These are phyloP conservation scores for Aurifilum marmelostoma DNA, from an alignment of 2,329 filamentous ascomycete genomes.

Conservation along the genomic window DNA sequence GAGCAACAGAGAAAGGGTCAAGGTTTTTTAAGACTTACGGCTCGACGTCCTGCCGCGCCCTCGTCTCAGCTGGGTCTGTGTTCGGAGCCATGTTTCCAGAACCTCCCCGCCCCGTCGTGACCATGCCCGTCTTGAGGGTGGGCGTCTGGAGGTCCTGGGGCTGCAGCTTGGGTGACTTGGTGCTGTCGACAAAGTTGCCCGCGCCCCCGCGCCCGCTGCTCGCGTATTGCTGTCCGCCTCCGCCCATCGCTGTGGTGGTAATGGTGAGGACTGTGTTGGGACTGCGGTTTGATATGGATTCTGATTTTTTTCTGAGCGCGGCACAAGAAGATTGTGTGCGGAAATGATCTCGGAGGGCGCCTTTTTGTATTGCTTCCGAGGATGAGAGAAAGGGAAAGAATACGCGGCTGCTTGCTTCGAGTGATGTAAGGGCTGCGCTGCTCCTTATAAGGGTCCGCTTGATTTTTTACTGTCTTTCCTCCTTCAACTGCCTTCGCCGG, in stretches of 20 bases:
- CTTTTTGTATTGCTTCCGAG: background rate
- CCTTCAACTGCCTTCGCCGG: background rate
- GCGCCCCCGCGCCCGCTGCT: constrained; percentile 72
- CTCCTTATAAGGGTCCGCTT: background rate
- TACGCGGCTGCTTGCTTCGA: background rate
- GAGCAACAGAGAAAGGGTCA: background rate
- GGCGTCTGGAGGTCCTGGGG: constrained; percentile 77
- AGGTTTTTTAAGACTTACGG: constrained; percentile 51
- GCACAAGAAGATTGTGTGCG: background rate
- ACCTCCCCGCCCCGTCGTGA: constrained; percentile 88
- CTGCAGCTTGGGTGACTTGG: constrained; percentile 50
- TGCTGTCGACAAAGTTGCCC: constrained; percentile 68
- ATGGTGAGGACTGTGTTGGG: background rate
- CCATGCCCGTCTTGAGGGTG: constrained; percentile 78
- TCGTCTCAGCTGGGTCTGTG: constrained; percentile 72
- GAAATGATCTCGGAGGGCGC: background rate
- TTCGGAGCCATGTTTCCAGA: constrained; percentile 83
- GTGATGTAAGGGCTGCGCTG: background rate
- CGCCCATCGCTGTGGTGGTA: constrained; percentile 17
- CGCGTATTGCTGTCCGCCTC: background rate
- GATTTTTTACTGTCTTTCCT: background rate
- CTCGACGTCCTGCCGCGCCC: constrained; percentile 81
- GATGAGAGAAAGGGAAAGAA: background rate
- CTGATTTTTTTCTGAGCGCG: background rate
- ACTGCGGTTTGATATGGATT: background rate